phyloP scores from a whole-genome alignment of 2,329 filamentous ascomycete species.

The Fusarium metavorans region DNA sequence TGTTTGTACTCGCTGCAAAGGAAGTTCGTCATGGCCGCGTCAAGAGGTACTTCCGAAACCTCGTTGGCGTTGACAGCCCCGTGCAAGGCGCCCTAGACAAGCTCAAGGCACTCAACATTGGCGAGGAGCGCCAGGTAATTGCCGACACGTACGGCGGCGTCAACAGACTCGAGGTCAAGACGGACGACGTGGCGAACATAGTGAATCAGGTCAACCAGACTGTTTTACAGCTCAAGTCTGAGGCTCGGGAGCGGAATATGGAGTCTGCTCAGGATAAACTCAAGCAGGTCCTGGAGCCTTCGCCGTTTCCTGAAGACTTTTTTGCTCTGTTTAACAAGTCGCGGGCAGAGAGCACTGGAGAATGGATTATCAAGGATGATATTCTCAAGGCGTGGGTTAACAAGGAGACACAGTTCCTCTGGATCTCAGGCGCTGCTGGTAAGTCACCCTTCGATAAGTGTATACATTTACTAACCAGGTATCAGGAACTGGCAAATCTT shows the following conservation, averaged over 20 bases:
- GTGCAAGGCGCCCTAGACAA: slow-evolving; percentile 55
- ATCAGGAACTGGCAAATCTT: slow-evolving; percentile 59
- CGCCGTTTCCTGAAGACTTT: slow-evolving; percentile 57
- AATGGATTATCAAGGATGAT: slow-evolving; percentile 59
- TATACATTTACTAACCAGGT: background rate
- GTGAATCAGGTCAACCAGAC: slow-evolving; percentile 52
- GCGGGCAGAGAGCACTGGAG: slow-evolving; percentile 56
- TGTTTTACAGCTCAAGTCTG: slow-evolving; percentile 49
- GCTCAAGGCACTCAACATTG: slow-evolving; percentile 55
- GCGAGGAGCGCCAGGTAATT: slow-evolving; percentile 57
- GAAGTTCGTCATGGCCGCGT: slow-evolving; percentile 56
- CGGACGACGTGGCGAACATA: slow-evolving; percentile 51
- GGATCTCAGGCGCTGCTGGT: slow-evolving; percentile 59
- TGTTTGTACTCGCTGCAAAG: slow-evolving; percentile 58
- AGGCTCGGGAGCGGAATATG: slow-evolving; percentile 50
- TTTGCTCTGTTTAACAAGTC: slow-evolving; percentile 56
- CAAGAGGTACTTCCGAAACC: slow-evolving; percentile 55
- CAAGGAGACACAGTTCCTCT: slow-evolving; percentile 55
- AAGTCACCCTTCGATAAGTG: background rate
- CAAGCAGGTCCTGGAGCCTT: slow-evolving; percentile 56
- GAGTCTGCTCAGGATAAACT: slow-evolving; percentile 52
- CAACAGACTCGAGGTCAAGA: slow-evolving; percentile 50
- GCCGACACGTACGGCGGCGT: slow-evolving; percentile 58
- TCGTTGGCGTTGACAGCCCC: slow-evolving; percentile 55
- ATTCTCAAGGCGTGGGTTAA: slow-evolving; percentile 54